phyloP scores from a whole-genome alignment of 2,329 filamentous ascomycete genomes.

The Sporothrix pallida region DNA sequence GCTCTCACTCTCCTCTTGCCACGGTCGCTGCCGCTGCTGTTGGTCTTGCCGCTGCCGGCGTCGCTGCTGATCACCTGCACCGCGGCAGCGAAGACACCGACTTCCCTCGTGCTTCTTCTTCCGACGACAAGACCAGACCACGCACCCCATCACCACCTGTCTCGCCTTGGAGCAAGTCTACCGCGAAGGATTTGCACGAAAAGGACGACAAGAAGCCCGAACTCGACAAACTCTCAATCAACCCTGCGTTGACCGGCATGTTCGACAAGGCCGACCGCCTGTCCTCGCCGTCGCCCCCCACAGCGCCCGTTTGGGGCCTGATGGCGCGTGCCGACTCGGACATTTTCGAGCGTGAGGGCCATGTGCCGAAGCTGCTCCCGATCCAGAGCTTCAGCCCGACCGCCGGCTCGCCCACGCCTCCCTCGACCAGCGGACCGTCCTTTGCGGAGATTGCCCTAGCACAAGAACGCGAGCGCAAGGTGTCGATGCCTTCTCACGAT shows the following conservation, averaged over 20 bases:
- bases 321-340: constrained; percentile 40
- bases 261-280: constrained; percentile 29
- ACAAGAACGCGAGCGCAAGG: constrained; percentile 46
- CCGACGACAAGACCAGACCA: background rate
- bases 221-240: constrained; percentile 38
- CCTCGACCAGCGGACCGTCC: background rate
- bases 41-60: background rate
- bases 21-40: constrained; percentile 4
- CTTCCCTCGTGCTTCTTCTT: background rate
- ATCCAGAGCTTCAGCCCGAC: constrained; percentile 38
- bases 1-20: background rate
- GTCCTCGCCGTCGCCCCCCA: constrained; percentile 30
- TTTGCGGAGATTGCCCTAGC: constrained; percentile 38
- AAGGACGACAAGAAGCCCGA: background rate
- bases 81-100: constrained; percentile 19
- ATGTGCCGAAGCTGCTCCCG: constrained; percentile 45
- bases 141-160: background rate
- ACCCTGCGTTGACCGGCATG: constrained; percentile 39
- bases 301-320: constrained; percentile 41
- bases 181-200: background rate
- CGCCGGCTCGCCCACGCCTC: constrained; percentile 33
- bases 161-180: background rate
- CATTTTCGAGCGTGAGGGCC: constrained; percentile 42
- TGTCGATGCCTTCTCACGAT: constrained; percentile 44
- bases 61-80: background rate